phyloP scores from a whole-genome alignment of 768 basidiomycete genomes.

The Phylloporus rhodoxanthus region DNA sequence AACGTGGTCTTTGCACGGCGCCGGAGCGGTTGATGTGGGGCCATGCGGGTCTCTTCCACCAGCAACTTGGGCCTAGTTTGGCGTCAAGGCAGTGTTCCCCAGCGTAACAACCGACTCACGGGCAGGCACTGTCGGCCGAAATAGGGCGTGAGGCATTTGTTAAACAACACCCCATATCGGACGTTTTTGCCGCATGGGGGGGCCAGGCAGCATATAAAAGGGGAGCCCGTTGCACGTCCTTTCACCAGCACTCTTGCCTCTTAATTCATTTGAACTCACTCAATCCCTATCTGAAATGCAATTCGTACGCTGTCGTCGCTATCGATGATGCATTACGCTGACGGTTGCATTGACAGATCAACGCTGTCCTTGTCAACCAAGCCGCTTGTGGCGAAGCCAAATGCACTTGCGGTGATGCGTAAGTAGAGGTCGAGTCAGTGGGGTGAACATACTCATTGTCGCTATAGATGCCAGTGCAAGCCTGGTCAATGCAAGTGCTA shows the following conservation, averaged over 20 bases:
- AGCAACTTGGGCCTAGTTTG: no score
- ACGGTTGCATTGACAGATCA: background rate
- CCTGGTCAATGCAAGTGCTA: background rate
- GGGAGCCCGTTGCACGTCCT: background rate
- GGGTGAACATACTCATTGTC: background rate
- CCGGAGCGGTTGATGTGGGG: no score
- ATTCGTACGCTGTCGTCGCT: background rate
- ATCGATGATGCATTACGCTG: background rate
- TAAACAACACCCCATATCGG: no score
- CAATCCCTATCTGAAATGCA: background rate
- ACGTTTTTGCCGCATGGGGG: no score
- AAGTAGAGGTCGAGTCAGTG: background rate
- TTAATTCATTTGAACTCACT: background rate
- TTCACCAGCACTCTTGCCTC: background rate
- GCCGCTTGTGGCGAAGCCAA: slow-evolving; percentile 5
- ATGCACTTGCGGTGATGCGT: slow-evolving; percentile 1
- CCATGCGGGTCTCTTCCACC: no score
- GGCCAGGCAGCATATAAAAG: background rate
- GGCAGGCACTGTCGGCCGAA: no score
- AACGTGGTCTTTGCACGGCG: no score
- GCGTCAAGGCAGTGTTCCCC: no score
- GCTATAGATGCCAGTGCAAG: background rate
- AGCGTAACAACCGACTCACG: no score
- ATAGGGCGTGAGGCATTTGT: no score
- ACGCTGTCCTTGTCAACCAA: background rate